Percentiles rank a stretch among this genome's conserved stretches.
Evolutionary conservation across 2,329 filamentous ascomycete species (phyloP).

Genomic region (Aureobasidium sp.): DNA sequence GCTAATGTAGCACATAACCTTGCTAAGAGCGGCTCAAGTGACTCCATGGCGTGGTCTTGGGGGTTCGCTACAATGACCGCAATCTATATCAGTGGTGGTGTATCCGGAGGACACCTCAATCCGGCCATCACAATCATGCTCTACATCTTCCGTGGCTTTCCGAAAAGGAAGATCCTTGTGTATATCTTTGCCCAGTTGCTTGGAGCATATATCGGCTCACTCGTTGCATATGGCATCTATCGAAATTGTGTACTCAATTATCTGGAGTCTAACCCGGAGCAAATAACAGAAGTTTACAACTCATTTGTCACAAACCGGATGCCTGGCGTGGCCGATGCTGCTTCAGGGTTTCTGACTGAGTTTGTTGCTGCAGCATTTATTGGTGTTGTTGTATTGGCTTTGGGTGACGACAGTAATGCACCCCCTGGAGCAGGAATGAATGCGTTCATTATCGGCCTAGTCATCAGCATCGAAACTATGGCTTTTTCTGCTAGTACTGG

Average conservation of each 20-base stretch:
- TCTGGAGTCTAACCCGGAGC: constrained; percentile 16
- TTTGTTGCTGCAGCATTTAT: constrained; percentile 37
- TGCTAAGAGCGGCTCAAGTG: constrained; percentile 32
- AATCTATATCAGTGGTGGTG: constrained; percentile 34
- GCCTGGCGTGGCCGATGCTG: constrained; percentile 32
- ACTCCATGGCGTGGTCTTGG: constrained; percentile 36
- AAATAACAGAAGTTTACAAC: constrained; percentile 22
- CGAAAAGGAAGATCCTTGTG: constrained; percentile 40
- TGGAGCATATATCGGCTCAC: constrained; percentile 42
- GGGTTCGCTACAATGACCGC: constrained; percentile 37
- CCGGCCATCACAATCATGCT: constrained; percentile 36
- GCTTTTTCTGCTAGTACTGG: constrained; percentile 41
- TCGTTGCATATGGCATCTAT: constrained; percentile 39
- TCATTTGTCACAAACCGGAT: constrained; percentile 40
- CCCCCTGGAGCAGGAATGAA: constrained; percentile 42
- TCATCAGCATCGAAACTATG: constrained; percentile 29
- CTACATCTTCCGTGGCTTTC: constrained; percentile 42
- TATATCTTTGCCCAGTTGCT: constrained; percentile 47
- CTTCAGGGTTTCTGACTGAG: constrained; percentile 42
- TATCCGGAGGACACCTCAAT: constrained; percentile 42
- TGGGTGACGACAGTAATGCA: constrained; percentile 24
- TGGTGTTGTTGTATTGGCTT: constrained; percentile 32
- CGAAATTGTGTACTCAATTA: constrained; percentile 24
- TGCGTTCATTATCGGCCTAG: constrained; percentile 40
- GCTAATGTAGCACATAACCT: constrained; percentile 39